Evolutionary conservation across 805 yeast species (phyloP).

Genomic region (Candida broadrunensis): DNA sequence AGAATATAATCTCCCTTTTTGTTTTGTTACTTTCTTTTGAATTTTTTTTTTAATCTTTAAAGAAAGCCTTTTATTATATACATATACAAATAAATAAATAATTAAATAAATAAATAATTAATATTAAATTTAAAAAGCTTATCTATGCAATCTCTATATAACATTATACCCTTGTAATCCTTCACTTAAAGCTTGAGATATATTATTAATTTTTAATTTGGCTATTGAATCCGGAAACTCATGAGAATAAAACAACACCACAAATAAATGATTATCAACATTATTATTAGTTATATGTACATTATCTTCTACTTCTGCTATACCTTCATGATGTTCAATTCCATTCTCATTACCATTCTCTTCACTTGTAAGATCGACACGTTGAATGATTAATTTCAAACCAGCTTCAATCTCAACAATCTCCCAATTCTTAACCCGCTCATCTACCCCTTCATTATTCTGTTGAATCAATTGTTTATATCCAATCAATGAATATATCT

Average conservation of each 20-base stretch:
- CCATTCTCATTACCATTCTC: slow-evolving; percentile 1
- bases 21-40: no score
- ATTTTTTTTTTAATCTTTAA: no score
- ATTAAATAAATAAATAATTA: no score
- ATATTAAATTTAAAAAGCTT: no score
- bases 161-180: slow-evolving; percentile 33
- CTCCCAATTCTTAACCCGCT: slow-evolving; percentile 21
- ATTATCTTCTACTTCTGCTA: not conserved
- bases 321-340: not conserved
- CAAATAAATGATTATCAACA: slow-evolving; percentile 14
- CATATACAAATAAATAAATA: no score
- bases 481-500: slow-evolving; percentile 34
- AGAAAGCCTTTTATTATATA: no score
- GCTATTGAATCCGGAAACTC: slow-evolving; percentile 30
- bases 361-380: slow-evolving; percentile 3
- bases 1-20: no score
- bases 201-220: slow-evolving; percentile 32
- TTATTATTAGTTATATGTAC: slow-evolving; percentile 1
- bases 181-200: slow-evolving; percentile 23
- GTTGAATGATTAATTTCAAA: slow-evolving; percentile 24
- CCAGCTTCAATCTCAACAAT: slow-evolving; percentile 26
- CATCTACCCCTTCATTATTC: not conserved
- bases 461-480: slow-evolving; percentile 20
- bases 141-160: no score
- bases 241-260: slow-evolving; percentile 28